Evolutionary conservation across 345 rosid species (phyloP).

Genomic region (Excoecaria cochinchinensis): DNA sequence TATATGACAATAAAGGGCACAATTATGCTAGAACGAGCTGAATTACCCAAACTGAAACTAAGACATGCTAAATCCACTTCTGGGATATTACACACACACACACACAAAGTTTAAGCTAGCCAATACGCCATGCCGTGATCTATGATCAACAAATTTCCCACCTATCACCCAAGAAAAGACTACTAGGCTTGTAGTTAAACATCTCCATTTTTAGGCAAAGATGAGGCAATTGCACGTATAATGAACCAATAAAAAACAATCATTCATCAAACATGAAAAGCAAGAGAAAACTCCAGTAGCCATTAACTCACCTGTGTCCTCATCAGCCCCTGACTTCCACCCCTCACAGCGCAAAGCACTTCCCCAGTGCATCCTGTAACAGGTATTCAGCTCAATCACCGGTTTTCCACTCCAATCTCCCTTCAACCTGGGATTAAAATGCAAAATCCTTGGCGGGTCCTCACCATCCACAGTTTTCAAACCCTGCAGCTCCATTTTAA

Average conservation of each 20-base stretch:
- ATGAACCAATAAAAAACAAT: not conserved
- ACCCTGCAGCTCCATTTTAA: constrained; percentile 81
- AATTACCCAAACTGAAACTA: not conserved
- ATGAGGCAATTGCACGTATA: not conserved
- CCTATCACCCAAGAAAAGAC: not conserved
- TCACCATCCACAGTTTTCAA: constrained; percentile 86
- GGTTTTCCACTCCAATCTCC: constrained; percentile 90
- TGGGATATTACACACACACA: too few species aligned
- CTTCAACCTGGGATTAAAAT: constrained; percentile 83
- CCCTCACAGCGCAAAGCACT: constrained; percentile 79
- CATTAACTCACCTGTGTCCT: constrained; percentile 65
- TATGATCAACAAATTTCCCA: not conserved
- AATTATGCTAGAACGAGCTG: not conserved
- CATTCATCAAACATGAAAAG: not conserved
- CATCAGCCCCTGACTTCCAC: constrained; percentile 69
- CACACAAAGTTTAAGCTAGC: not conserved
- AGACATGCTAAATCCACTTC: not conserved
- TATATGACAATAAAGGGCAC: not conserved
- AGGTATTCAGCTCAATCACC: constrained; percentile 92
- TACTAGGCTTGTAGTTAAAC: not conserved
- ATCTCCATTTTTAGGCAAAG: not conserved
- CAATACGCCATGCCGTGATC: not conserved
- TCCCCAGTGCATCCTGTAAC: constrained; percentile 97
- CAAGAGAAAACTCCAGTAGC: not conserved
- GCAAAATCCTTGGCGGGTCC: constrained; percentile 92